phyloP scores from a whole-genome alignment of 2,329 filamentous ascomycete genomes.

The Blastomyces parvus region DNA sequence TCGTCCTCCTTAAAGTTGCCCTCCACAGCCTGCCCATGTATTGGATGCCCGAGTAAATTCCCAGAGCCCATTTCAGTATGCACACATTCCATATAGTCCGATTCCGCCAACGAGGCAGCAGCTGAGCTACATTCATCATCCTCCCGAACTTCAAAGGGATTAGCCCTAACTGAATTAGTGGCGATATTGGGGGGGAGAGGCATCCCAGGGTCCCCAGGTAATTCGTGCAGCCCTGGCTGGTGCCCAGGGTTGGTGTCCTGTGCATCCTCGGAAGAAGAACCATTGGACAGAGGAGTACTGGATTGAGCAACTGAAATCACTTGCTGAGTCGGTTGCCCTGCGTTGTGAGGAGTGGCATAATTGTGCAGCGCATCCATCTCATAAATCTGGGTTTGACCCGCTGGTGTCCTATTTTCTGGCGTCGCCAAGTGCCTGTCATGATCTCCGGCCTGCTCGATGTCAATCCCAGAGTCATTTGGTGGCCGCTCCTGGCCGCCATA shows the following conservation, averaged over 20 bases:
- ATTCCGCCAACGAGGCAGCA: slow-evolving; percentile 49
- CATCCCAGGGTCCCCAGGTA: not conserved
- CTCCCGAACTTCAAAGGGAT: not conserved
- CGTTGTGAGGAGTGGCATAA: not conserved
- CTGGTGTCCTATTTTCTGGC: not conserved
- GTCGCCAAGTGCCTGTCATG: not conserved
- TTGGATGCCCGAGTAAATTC: not conserved
- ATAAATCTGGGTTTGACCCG: not conserved
- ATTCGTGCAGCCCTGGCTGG: not conserved
- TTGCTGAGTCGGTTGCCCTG: not conserved
- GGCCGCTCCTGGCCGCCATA: slow-evolving; percentile 55
- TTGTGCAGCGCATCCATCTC: slow-evolving; percentile 3
- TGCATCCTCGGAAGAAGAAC: not conserved
- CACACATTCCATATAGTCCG: slow-evolving; percentile 22
- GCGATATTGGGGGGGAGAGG: not conserved
- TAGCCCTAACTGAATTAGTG: not conserved
- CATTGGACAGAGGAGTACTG: not conserved
- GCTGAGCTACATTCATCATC: slow-evolving; percentile 3
- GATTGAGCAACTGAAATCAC: not conserved
- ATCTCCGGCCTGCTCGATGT: slow-evolving; percentile 9
- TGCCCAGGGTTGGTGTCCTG: not conserved
- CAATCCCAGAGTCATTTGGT: slow-evolving; percentile 28
- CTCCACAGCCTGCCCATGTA: not conserved
- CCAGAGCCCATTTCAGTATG: not conserved
- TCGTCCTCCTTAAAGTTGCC: not conserved